A percentile compares a stretch with the other conserved stretches of the same genome.
Conservation (phyloP, 352 stramenopile genomes). For the Pythium insidiosum region DNA sequence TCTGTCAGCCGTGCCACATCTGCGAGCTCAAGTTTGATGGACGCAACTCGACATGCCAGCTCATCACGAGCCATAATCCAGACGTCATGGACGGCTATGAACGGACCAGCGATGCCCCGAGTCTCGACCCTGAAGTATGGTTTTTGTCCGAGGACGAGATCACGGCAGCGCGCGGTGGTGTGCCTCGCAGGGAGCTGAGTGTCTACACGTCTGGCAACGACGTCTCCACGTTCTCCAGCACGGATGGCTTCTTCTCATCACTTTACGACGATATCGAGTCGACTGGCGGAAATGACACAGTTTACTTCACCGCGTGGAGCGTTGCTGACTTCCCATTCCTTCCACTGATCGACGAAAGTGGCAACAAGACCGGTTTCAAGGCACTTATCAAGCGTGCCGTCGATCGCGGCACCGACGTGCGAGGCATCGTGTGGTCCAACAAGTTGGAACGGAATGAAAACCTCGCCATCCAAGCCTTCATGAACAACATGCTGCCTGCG, state of each 20-base stretch:
- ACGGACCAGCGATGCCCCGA: conserved; percentile 20
- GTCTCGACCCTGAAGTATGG: conserved; percentile 30
- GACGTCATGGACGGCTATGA: no score
- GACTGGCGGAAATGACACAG: conserved; percentile 18
- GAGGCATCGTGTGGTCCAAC: conserved; percentile 59
- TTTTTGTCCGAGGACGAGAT: no score
- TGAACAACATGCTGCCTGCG: no score
- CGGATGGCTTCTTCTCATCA: no score
- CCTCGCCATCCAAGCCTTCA: conserved; percentile 38
- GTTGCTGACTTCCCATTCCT: conserved; percentile 54
- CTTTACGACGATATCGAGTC: conserved; percentile 29
- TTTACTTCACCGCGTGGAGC: conserved; percentile 51
- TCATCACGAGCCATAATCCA: conserved; percentile 7
- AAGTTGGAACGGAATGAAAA: conserved; percentile 43
- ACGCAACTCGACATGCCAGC: no score
- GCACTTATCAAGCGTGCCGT: conserved; percentile 23
- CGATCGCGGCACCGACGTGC: conserved; percentile 28
- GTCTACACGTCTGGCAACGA: conserved; percentile 34
- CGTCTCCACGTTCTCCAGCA: no score
- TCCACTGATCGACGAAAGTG: conserved; percentile 19
- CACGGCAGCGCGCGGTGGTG: no score
- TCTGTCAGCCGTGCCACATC: conserved; percentile 38
- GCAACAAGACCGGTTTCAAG: conserved; percentile 22
- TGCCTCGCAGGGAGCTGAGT: no score
- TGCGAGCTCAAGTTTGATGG: no score